phyloP scores from a whole-genome alignment of 768 basidiomycete genomes.

The Tylopilus felleus region DNA sequence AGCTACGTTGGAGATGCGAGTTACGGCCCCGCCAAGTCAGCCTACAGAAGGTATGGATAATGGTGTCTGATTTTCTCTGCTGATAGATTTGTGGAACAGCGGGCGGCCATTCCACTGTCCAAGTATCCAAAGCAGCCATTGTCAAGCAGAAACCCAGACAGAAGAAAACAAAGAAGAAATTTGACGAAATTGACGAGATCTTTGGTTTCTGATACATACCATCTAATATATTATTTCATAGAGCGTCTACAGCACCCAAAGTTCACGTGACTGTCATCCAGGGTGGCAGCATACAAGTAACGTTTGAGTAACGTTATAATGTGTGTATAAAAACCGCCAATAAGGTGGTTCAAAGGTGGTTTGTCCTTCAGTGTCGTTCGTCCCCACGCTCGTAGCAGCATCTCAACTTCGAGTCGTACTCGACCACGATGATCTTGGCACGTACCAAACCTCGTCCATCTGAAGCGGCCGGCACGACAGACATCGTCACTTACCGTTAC shows the following conservation, averaged over 20 bases:
- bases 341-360: no score
- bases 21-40: neutral
- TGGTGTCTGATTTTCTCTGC: neutral
- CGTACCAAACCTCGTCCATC: neutral
- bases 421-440: no score
- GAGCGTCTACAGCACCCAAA: no score
- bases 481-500: constrained; percentile 51
- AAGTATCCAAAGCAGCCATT: neutral
- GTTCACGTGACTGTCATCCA: no score
- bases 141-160: constrained; percentile 9
- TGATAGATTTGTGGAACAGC: constrained; percentile 4
- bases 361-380: no score
- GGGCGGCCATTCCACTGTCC: neutral
- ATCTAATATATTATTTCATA: no score
- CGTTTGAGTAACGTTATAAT: no score
- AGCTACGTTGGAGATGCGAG: neutral
- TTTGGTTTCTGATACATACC: constrained; percentile 21
- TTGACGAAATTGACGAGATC: constrained; percentile 27
- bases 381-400: no score
- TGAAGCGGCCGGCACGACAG: constrained; percentile 7
- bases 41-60: constrained; percentile 5
- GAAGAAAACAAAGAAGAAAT: constrained; percentile 19
- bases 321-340: no score
- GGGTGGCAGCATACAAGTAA: no score
- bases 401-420: no score